Evolutionary conservation across 257 asterid species (phyloP).

Genomic region (Phtheirospermum japonicum): DNA sequence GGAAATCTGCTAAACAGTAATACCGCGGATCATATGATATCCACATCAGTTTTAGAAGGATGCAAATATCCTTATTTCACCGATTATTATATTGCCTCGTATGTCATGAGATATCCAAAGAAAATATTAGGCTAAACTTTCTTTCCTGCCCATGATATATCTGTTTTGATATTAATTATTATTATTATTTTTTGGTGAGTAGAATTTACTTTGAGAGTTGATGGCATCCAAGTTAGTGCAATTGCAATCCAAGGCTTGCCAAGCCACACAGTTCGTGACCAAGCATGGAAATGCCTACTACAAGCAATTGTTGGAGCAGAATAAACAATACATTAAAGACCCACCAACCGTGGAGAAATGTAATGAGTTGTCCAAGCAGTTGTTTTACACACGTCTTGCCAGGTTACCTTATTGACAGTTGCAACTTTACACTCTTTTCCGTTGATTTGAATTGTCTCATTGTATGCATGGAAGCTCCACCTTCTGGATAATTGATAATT

Average conservation of each 20-base stretch:
- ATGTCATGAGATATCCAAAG: too few relatives aligned
- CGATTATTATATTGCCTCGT: not conserved
- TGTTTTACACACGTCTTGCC: slow-evolving; percentile 44
- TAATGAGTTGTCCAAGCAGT: slow-evolving; percentile 34
- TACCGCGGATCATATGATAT: not conserved
- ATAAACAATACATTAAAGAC: slow-evolving; percentile 38
- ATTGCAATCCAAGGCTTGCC: slow-evolving; percentile 37
- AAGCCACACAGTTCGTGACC: slow-evolving; percentile 31
- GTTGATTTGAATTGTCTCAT: not conserved
- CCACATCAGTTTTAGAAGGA: slow-evolving; percentile 5
- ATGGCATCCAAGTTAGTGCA: slow-evolving; percentile 39
- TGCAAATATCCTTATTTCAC: not conserved
- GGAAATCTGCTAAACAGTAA: not conserved
- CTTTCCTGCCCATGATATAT: not conserved
- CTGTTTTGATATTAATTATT: not conserved
- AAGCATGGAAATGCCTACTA: slow-evolving; percentile 36
- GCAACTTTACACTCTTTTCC: not conserved
- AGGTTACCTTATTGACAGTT: slow-evolving; percentile 28
- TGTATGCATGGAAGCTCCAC: not conserved
- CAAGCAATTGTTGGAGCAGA: slow-evolving; percentile 41
- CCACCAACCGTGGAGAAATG: slow-evolving; percentile 44
- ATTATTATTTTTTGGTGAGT: slow-evolving; percentile 2
- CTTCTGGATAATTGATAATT: not conserved
- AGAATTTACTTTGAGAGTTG: slow-evolving; percentile 18
- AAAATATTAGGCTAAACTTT: not conserved